Conservation (phyloP, 2,329 filamentous ascomycete genomes). For the Ampelomyces quisqualis region DNA sequence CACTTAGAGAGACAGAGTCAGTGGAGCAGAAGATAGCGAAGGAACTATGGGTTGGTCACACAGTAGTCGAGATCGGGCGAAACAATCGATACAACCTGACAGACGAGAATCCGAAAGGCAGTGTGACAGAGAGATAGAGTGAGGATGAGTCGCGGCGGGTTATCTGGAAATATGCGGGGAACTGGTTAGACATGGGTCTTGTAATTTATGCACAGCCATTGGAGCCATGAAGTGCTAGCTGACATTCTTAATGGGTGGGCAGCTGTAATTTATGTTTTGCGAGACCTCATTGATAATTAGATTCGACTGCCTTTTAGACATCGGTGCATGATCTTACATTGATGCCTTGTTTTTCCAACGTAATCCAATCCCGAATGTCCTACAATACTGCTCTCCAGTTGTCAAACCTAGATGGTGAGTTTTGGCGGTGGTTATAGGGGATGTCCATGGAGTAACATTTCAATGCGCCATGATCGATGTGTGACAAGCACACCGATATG, state of each 20-base stretch:
- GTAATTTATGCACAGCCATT: too few relatives aligned
- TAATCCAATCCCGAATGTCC: background rate
- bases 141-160: too few relatives aligned
- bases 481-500: background rate
- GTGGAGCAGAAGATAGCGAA: constrained; percentile 10
- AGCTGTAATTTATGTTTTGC: background rate
- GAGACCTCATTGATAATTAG: background rate
- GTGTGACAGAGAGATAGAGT: background rate
- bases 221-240: too few relatives aligned
- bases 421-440: too few relatives aligned
- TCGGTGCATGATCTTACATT: background rate
- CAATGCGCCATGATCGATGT: background rate
- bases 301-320: too few relatives aligned
- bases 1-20: constrained; percentile 12
- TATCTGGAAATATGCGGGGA: too few relatives aligned
- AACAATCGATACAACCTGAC: constrained; percentile 17
- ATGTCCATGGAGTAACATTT: too few relatives aligned
- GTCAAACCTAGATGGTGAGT: background rate
- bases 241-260: too few relatives aligned
- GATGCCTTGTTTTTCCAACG: background rate
- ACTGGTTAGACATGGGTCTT: too few relatives aligned
- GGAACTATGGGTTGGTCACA: constrained; percentile 20
- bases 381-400: background rate
- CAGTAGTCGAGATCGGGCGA: constrained; percentile 25
- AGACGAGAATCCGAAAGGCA: background rate